Conservation (phyloP, 2,329 filamentous ascomycete species). For the Cladosporium sp. region DNA sequence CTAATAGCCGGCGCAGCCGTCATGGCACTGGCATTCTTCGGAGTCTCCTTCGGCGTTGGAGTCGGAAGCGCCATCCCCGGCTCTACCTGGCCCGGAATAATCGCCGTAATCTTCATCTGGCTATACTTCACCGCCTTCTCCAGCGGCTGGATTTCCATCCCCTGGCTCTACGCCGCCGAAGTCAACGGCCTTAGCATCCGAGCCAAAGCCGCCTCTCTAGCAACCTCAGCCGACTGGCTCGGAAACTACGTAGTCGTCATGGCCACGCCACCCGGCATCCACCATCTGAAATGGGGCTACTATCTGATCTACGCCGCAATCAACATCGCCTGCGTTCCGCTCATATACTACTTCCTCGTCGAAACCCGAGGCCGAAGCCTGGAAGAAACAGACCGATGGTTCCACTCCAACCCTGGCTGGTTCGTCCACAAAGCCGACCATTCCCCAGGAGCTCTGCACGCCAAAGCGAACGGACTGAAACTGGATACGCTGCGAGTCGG, state of each 20-base stretch:
- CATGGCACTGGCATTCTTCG: slow-evolving; percentile 42
- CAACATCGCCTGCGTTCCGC: slow-evolving; percentile 42
- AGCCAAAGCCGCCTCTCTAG: slow-evolving; percentile 49
- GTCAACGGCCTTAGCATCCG: slow-evolving; percentile 50
- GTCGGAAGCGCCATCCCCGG: slow-evolving; percentile 34
- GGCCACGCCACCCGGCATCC: slow-evolving; percentile 18
- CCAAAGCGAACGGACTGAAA: slow-evolving; percentile 1
- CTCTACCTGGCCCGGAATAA: slow-evolving; percentile 30
- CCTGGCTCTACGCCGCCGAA: slow-evolving; percentile 23
- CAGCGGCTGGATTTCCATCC: slow-evolving; percentile 40
- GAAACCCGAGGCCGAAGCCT: slow-evolving; percentile 21
- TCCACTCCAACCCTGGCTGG: slow-evolving; percentile 18
- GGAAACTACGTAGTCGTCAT: slow-evolving; percentile 43
- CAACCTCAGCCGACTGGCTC: slow-evolving; percentile 51
- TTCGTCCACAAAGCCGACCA: slow-evolving; percentile 20
- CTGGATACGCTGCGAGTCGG: slow-evolving; percentile 10
- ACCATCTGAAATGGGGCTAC: slow-evolving; percentile 25
- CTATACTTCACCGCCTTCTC: slow-evolving; percentile 66
- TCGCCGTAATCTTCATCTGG: slow-evolving; percentile 59
- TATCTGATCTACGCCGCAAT: slow-evolving; percentile 25
- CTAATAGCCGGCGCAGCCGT: slow-evolving; percentile 35
- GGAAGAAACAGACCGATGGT: slow-evolving; percentile 23
- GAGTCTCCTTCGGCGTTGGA: slow-evolving; percentile 21
- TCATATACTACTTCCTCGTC: slow-evolving; percentile 56
- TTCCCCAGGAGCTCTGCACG: neutral